Evolutionary conservation across 1,284 basidiomycete species (phyloP).

Genomic region (Cryptococcus maquisensis): DNA sequence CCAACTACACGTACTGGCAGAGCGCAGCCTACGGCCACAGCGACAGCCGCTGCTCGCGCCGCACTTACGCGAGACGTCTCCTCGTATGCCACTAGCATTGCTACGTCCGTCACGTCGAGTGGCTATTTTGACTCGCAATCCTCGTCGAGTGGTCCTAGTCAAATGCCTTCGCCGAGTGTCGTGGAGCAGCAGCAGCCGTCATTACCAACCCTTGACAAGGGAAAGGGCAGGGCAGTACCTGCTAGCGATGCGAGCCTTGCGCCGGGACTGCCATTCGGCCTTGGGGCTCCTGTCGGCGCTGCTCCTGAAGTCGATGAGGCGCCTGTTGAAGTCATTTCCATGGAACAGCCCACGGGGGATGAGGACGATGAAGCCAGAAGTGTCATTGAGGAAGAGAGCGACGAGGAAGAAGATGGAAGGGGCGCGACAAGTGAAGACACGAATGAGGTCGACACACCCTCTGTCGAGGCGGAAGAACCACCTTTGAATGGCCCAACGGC

Average conservation of each 20-base stretch:
- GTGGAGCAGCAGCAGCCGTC: not conserved
- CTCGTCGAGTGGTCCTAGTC: slow-evolving; percentile 4
- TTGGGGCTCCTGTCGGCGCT: not conserved
- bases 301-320: not conserved
- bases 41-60: not conserved
- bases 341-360: not conserved
- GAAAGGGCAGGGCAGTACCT: not conserved
- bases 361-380: not conserved
- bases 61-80: slow-evolving; percentile 9
- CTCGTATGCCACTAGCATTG: slow-evolving; percentile 5
- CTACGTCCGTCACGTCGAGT: slow-evolving; percentile 1
- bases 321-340: too few species aligned
- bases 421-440: slow-evolving; percentile 12
- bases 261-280: not conserved
- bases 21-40: not conserved
- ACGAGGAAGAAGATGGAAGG: slow-evolving; percentile 3
- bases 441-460: slow-evolving; percentile 7
- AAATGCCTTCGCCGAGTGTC: slow-evolving; percentile 6
- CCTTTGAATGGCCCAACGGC: not conserved
- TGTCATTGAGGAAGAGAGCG: slow-evolving; percentile 1
- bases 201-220: not conserved
- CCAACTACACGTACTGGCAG: not conserved
- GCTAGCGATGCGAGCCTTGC: not conserved
- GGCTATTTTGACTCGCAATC: slow-evolving; percentile 21
- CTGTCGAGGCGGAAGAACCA: slow-evolving; percentile 1